A percentile compares a stretch with the other conserved stretches of the same genome.
Evolutionary conservation across 1,284 basidiomycete genomes (phyloP).

Genomic region (Ganoderma leucocontextum): DNA sequence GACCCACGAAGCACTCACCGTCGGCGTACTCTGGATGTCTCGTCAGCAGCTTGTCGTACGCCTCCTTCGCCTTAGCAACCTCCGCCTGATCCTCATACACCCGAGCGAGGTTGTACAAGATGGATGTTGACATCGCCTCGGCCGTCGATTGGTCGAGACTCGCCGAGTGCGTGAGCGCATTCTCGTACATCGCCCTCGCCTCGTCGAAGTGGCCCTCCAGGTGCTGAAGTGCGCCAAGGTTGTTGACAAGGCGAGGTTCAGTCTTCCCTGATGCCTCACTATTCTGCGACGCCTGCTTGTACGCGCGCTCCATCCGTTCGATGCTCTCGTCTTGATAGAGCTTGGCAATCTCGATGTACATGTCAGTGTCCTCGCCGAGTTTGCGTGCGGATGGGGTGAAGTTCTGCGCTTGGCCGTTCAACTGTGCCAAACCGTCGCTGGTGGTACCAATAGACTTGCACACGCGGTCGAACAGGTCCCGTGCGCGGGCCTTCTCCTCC

Average conservation of each 20-base stretch:
- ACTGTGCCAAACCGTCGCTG: slow-evolving; percentile 54
- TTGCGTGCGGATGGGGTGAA: slow-evolving; percentile 55
- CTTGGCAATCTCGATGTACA: slow-evolving; percentile 87
- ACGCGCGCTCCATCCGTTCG: slow-evolving; percentile 76
- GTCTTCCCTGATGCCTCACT: slow-evolving; percentile 56
- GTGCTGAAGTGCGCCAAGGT: slow-evolving; percentile 82
- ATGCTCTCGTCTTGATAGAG: slow-evolving; percentile 86
- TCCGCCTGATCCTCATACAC: slow-evolving; percentile 88
- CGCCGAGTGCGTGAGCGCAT: slow-evolving; percentile 67
- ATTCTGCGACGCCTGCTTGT: slow-evolving; percentile 76
- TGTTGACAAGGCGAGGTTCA: slow-evolving; percentile 82
- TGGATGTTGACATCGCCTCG: slow-evolving; percentile 80
- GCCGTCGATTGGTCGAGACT: slow-evolving; percentile 57
- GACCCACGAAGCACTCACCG: slow-evolving; percentile 60
- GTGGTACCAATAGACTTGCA: slow-evolving; percentile 67
- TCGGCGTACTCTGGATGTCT: slow-evolving; percentile 95
- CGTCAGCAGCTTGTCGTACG: slow-evolving; percentile 84
- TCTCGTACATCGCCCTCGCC: slow-evolving; percentile 71
- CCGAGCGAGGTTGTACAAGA: slow-evolving; percentile 89
- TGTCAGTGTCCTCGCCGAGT: slow-evolving; percentile 80
- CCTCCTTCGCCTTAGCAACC: slow-evolving; percentile 75
- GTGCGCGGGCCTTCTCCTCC: slow-evolving; percentile 77
- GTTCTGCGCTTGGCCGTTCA: slow-evolving; percentile 39
- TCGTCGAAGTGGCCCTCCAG: slow-evolving; percentile 70
- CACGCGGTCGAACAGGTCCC: slow-evolving; percentile 84